These are phyloP conservation scores for Blastocystis sp. DNA, from an alignment of 352 stramenopile genomes.

Conservation along the genomic window DNA sequence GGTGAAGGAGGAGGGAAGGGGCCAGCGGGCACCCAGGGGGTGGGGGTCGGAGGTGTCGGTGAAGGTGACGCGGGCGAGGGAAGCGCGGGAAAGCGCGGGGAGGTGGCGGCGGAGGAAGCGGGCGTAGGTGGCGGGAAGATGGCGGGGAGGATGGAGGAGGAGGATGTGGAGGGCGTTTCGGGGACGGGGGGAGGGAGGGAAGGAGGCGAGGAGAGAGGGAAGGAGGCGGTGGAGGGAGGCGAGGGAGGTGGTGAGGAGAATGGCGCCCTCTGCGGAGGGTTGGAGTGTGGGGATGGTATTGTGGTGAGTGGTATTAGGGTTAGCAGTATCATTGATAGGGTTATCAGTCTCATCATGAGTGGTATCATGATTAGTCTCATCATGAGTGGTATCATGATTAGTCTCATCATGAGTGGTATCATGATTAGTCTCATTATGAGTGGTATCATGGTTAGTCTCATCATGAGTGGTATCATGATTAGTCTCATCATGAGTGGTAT, in stretches of 20 bases:
- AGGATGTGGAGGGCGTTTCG: slow-evolving; percentile 21
- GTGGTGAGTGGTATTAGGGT: neutral
- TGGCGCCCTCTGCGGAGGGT: neutral
- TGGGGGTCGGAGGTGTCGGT: neutral
- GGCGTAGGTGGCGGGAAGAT: no score
- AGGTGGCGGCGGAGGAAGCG: neutral
- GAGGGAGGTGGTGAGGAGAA: neutral
- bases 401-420: no score
- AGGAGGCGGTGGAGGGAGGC: neutral
- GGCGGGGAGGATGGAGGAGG: neutral
- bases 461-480: no score
- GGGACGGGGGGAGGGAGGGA: neutral
- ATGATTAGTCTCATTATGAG: no score
- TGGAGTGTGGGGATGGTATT: neutral
- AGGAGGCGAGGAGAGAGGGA: neutral
- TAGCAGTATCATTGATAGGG: no score
- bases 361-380: no score
- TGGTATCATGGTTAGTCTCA: no score
- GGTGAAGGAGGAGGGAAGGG: slow-evolving; percentile 69
- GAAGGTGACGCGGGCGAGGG: slow-evolving; percentile 3
- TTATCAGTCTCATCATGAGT: no score
- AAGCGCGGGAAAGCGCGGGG: neutral
- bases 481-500: no score
- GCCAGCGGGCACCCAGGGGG: neutral
- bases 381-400: no score